These are phyloP conservation scores for Cryptococcus floricola DNA, from an alignment of 1,284 basidiomycete genomes.

Conservation along the genomic window DNA sequence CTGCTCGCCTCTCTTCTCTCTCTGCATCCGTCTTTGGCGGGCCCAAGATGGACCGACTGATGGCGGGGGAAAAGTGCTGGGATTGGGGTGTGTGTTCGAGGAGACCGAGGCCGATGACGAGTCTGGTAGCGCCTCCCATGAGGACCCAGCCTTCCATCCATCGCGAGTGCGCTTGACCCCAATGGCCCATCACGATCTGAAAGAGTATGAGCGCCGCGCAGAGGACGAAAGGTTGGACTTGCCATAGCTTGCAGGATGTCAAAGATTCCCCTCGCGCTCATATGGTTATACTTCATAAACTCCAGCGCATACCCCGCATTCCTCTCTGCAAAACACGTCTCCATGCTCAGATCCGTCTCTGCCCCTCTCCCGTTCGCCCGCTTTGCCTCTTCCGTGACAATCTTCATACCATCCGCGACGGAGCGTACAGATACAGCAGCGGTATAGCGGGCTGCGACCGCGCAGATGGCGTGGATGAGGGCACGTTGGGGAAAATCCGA, in stretches of 20 bases:
- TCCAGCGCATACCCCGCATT: conserved; percentile 22
- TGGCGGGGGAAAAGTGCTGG: conserved; percentile 1
- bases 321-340: conserved; percentile 29
- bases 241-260: conserved; percentile 33
- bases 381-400: conserved; percentile 13
- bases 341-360: conserved; percentile 14
- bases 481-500: conserved; percentile 47
- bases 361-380: conserved; percentile 3
- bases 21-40: conserved; percentile 29
- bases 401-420: conserved; percentile 17
- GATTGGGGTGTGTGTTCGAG: conserved; percentile 12
- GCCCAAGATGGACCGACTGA: conserved; percentile 18
- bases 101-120: conserved; percentile 32
- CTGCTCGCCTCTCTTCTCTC: conserved; percentile 31
- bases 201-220: neutral
- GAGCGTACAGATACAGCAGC: conserved; percentile 27
- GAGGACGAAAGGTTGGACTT: neutral
- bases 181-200: conserved; percentile 21
- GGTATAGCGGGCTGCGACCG: conserved; percentile 42
- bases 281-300: conserved; percentile 19
- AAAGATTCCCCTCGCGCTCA: conserved; percentile 20
- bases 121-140: conserved; percentile 19
- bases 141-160: conserved; percentile 42
- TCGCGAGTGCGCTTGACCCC: conserved; percentile 24
- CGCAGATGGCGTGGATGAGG: conserved; percentile 50